Evolutionary conservation across 148 eudicot species (phyloP).

Genomic region (Silene uniflora): DNA sequence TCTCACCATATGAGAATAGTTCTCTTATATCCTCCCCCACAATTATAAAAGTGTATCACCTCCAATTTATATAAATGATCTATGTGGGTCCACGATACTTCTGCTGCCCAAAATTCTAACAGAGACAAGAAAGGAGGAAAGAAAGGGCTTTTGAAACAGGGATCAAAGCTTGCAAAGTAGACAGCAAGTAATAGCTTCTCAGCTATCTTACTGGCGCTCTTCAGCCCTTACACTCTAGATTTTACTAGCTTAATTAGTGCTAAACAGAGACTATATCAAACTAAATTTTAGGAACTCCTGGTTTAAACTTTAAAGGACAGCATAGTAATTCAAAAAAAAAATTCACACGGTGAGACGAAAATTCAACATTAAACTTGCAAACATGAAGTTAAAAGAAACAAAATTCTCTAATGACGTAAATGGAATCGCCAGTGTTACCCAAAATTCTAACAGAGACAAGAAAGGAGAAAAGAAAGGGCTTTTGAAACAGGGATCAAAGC

Average conservation of each 20-base stretch:
- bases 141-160: background rate
- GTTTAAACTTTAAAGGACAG: slow-evolving; percentile 2
- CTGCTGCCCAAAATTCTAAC: too few relatives aligned
- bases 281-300: background rate
- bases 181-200: background rate
- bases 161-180: background rate
- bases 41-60: too few relatives aligned
- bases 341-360: background rate
- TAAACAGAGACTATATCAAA: background rate
- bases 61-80: too few relatives aligned
- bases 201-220: background rate
- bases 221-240: background rate
- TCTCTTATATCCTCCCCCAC: too few relatives aligned
- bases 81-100: too few relatives aligned
- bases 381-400: slow-evolving; percentile 1
- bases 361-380: background rate
- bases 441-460: too few relatives aligned
- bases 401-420: background rate
- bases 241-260: background rate
- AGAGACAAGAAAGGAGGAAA: background rate
- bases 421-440: background rate
- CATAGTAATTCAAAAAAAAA: background rate
- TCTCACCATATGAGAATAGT: too few relatives aligned
- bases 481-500: background rate
- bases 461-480: background rate